These are phyloP conservation scores for Coemansia sp. DNA, from an alignment of 192 early-diverging fungal genomes.

Conservation along the genomic window DNA sequence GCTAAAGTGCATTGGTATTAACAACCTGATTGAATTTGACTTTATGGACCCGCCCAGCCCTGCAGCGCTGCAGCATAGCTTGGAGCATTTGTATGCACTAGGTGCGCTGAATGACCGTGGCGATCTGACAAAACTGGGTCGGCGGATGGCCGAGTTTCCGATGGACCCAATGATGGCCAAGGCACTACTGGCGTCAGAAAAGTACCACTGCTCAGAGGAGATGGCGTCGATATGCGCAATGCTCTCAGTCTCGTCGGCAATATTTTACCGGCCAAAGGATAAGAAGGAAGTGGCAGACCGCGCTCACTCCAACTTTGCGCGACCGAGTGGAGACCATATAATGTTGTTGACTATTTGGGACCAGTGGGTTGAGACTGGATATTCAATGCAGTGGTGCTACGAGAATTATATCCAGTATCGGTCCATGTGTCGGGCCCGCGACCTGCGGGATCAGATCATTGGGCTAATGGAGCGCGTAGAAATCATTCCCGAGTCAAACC, in stretches of 20 bases:
- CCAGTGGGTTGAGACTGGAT: slow-evolving; percentile 84
- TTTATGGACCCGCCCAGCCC: slow-evolving; percentile 98
- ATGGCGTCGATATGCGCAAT: slow-evolving; percentile 89
- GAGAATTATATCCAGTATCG: slow-evolving; percentile 96
- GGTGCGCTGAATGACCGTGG: slow-evolving; percentile 91
- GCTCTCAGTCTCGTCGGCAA: slow-evolving; percentile 79
- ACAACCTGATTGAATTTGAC: slow-evolving; percentile 95
- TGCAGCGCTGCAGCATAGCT: slow-evolving; percentile 85
- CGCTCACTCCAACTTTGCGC: slow-evolving; percentile 83
- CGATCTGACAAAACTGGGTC: slow-evolving; percentile 92
- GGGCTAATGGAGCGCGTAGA: slow-evolving; percentile 91
- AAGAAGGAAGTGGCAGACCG: slow-evolving; percentile 92
- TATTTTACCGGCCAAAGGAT: slow-evolving; percentile 87
- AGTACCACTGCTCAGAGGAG: slow-evolving; percentile 93
- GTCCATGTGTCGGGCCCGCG: slow-evolving; percentile 85
- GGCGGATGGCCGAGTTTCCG: slow-evolving; percentile 98
- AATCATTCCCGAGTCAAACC: slow-evolving; percentile 76
- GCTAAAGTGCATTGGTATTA: slow-evolving; percentile 95
- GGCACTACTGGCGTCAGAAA: slow-evolving; percentile 85
- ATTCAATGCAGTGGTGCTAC: slow-evolving; percentile 92
- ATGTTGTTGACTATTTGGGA: slow-evolving; percentile 91
- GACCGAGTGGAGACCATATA: slow-evolving; percentile 94
- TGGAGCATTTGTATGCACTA: slow-evolving; percentile 89
- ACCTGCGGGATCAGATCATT: slow-evolving; percentile 92
- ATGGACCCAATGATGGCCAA: slow-evolving; percentile 95